Evolutionary conservation across 768 basidiomycete genomes (phyloP), one percentile per base, ranked within the genome.

Genomic region (Suillus hirtellus): DNA sequence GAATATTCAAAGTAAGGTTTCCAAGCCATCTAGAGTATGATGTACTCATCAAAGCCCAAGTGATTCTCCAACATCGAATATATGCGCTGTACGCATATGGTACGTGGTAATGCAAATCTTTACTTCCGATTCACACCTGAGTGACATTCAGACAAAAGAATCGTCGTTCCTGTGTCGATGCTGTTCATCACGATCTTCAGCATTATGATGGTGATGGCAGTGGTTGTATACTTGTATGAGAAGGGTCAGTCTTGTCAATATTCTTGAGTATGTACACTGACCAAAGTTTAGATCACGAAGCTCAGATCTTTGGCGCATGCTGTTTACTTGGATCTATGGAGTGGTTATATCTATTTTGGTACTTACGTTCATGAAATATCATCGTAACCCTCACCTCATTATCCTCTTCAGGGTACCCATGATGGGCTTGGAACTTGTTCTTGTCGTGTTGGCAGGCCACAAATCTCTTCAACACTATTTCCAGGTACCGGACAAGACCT

Each of bases 271-370:
- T 17, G 9, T 31, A 11, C 11, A 8, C 38, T 58, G 17, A 58
- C 14, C 17, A 24, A 6, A n/a, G 21, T 61, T 8, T 61, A 61
- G 60, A 40, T 12, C 52, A 21, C 11, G 50, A 59, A 58, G 27
- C 27, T 8, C 10, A 58, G 50, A 58, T 61, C 17, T 59, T 60
- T 60, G 62, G 62, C 0, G 42, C 59, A 35, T 63, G 62, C 58
- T 17, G n/a, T 44, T 24, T 60, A 12, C 38, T 44, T 21, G 40
- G 37, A 8, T 44, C 62, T 11, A 6, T 58, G 37, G 35, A 58
- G 21, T 63, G 62, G 62, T 11, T 63, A 11, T 63, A 60, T 63
- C 59, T 61, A 3, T 63, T 63, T 35, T 63, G 62, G 62, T 63
- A 35, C 4, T 27, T 19, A 35, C 27, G 24, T 56, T 43, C 27